Evolutionary conservation across 2,329 filamentous ascomycete species (phyloP).

Genomic region (Penicillium sp.): DNA sequence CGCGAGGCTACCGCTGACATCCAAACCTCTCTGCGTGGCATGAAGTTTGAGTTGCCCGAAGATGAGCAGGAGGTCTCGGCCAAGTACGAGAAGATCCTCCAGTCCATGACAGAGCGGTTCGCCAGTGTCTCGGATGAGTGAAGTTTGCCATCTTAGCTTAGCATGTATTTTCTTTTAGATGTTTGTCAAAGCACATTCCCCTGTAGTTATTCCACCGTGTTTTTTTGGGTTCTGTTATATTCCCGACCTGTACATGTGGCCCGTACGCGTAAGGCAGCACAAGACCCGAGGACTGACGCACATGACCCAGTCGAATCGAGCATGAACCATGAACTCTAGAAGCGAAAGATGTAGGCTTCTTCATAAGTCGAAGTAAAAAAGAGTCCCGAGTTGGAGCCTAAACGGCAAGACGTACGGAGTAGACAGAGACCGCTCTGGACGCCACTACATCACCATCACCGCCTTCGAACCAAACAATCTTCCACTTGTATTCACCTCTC

Average conservation of each 20-base stretch:
- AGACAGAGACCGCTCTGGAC: slow-evolving; percentile 10
- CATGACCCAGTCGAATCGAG: not conserved
- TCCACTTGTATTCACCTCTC: slow-evolving; percentile 15
- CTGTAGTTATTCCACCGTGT: slow-evolving; percentile 35
- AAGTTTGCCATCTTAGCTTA: slow-evolving; percentile 17
- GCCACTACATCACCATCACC: slow-evolving; percentile 31
- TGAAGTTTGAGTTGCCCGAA: slow-evolving; percentile 94
- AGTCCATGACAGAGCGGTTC: slow-evolving; percentile 96
- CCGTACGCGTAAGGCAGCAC: slow-evolving; percentile 3
- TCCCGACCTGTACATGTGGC: slow-evolving; percentile 2
- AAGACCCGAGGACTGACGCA: not conserved
- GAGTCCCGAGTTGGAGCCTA: slow-evolving; percentile 3
- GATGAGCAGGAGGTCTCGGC: slow-evolving; percentile 79
- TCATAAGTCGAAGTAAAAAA: too few relatives aligned
- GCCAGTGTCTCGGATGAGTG: slow-evolving; percentile 95
- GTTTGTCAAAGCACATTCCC: slow-evolving; percentile 37
- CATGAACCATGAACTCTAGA: too few relatives aligned
- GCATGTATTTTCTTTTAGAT: slow-evolving; percentile 25
- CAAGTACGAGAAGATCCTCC: slow-evolving; percentile 93
- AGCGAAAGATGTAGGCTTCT: too few relatives aligned
- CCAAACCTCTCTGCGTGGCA: slow-evolving; percentile 78
- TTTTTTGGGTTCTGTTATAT: slow-evolving; percentile 9
- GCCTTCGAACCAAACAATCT: slow-evolving; percentile 29
- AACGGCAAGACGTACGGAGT: too few relatives aligned
- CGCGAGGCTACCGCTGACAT: slow-evolving; percentile 87